Evolutionary conservation across 805 yeast species (phyloP), one percentile per base, ranked within the genome.

Genomic region (Jamesozyma gamospora): DNA sequence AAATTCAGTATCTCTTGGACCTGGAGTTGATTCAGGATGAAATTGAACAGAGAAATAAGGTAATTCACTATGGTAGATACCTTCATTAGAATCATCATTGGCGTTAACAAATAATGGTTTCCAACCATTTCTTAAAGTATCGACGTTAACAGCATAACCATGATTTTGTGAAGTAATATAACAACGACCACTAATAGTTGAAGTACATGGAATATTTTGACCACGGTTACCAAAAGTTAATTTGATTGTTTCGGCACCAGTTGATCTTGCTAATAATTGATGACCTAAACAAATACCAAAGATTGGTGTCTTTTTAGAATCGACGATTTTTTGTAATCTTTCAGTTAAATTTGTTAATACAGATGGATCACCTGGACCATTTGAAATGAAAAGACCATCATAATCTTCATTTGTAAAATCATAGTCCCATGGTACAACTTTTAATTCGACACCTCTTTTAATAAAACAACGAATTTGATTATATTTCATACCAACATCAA

Each of bases 351-450:
- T 74, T 34, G 76, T 63, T 77, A 92, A 72, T 42, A 83, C 85
- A 33, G 92, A 75, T 42, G 99, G 99, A 67, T 92, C 97, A 75
- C 99, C 99, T 24, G 99, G 99, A 70, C 99, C 99, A 65, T 92
- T 92, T 41, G 96, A 88, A 49, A 90, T 70, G 65, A 92, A 92
- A 54, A 92, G 72, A 70, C 98, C 99, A 63, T 92, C 98, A 60
- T 82, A 92, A 46, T 77, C 72, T 64, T 86, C 95, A 37, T 65
- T 55, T 46, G 82, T 69, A 62, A 82, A 80, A 64, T 87, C 95
- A 59, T 87, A 79, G 62, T 92, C 80, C 88, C 90, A 90, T 45
- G 98, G 97, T 35, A 92, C 96, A 41, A 92, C 96, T 59, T 78
- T 75, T 51, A 92, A 71, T 67, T 94, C 96, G 38, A 92, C 96